Base-by-base conservation (phyloP, 768 basidiomycete species). In the Russula abietina region DNA sequence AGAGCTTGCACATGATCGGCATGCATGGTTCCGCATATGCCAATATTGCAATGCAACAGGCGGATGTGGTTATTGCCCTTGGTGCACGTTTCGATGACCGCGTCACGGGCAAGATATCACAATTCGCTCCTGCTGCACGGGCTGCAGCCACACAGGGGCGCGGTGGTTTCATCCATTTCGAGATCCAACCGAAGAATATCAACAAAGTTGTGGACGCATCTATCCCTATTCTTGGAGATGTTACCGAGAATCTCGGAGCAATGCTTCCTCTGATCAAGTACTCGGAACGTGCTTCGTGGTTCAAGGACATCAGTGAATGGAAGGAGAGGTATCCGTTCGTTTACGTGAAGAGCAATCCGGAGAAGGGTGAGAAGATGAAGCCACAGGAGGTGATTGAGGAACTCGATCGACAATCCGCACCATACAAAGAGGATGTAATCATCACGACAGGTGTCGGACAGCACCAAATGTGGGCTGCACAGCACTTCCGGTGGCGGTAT, bases 401-500 rank as follows among this genome's bases (percentile, higher is more conserved):
- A 76, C 80, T 99, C 46, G 87, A 98, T 70, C 78, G 71, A 57
- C 90, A 93, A 77, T 85, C 84, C n/a, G 78, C 78, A 53, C 80
- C 88, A 62, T 83, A 78, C 74, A 96, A 98, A 77, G 88, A 91
- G 61, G 85, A 98, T 26, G 82, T 97, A 43, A 76, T 99, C 70
- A 76, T 99, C 57, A 75, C 92, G 12, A 99, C 97, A 17, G 97
- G 97, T 69, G 97, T 99, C 24, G 97, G 97, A 9, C 97, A 99
- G 73, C 97, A 98, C 77, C 96, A 99, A 76, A 98, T 98, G 97
- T 98, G 93, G 94, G 96, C 96, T 2, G 92, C 91, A 46, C 97
- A 99, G 74, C 81, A 88, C 73, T 98, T 84, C 76, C 81, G 95
- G 62, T 99, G 95, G 95, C 89, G 77, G 64, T 77, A 88, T 54